Conservation (phyloP, 129 eudicot species). For the Erigeron canadensis region DNA sequence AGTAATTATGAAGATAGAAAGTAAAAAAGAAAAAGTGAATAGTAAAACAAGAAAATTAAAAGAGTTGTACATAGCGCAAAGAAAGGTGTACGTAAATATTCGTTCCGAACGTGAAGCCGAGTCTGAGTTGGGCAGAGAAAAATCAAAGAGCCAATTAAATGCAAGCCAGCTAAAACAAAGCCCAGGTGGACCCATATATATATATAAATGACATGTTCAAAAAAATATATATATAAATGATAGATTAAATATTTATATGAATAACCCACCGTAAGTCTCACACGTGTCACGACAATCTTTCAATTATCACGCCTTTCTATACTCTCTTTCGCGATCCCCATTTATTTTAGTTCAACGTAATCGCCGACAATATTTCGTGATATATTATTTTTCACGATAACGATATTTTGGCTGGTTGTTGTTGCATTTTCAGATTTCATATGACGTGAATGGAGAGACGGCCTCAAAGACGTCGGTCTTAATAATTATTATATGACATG, state of each 20-base stretch:
- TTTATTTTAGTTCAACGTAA: no score
- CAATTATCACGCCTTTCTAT: conserved; percentile 13
- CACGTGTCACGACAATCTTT: conserved; percentile 41
- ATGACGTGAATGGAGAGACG: no score
- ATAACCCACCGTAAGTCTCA: conserved; percentile 20
- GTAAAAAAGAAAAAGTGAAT: not conserved
- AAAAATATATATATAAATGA: no score
- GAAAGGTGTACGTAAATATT: conserved; percentile 7
- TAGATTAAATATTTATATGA: not conserved
- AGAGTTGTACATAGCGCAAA: conserved; percentile 18
- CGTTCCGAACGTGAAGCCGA: conserved; percentile 30
- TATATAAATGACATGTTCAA: not conserved
- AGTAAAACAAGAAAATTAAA: not conserved
- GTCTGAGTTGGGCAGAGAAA: conserved; percentile 21
- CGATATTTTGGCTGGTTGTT: no score
- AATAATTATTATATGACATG: no score
- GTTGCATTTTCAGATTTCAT: no score
- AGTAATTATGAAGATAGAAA: not conserved
- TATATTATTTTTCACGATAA: no score
- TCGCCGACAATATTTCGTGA: not conserved
- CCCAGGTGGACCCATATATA: conserved; percentile 24
- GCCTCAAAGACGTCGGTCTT: no score
- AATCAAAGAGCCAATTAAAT: conserved; percentile 48
- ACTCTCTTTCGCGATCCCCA: not conserved
- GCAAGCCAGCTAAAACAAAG: conserved; percentile 36